phyloP scores from a whole-genome alignment of 768 basidiomycete species.

The Lentinula boryana region DNA sequence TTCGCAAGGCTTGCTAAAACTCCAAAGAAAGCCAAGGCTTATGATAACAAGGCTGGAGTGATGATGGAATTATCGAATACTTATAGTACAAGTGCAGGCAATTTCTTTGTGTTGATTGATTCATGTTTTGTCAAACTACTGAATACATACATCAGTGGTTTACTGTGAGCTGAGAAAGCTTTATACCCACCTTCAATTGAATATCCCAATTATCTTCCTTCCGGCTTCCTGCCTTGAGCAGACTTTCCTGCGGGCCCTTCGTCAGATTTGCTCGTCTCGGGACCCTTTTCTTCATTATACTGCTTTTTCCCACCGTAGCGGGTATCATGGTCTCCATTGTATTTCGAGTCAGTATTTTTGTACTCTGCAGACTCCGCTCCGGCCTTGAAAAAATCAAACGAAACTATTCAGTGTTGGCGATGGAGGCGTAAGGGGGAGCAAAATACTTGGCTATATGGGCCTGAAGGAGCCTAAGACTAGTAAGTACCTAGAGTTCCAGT shows the following conservation, averaged over 20 bases:
- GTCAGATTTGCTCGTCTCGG: constrained; percentile 2
- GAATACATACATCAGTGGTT: no score
- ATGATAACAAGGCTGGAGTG: no score
- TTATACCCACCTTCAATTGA: background rate
- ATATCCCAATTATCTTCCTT: background rate
- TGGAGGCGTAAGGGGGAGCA: background rate
- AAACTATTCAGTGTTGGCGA: background rate
- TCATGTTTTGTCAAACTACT: no score
- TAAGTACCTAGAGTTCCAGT: background rate
- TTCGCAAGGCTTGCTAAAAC: no score
- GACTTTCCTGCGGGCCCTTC: constrained; percentile 1
- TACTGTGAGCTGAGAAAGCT: no score
- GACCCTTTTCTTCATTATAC: background rate
- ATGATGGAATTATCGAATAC: no score
- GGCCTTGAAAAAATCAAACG: background rate
- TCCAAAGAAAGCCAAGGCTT: no score
- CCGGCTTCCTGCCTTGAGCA: background rate
- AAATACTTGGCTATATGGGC: background rate
- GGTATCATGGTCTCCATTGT: constrained; percentile 2
- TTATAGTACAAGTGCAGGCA: no score
- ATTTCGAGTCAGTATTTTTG: background rate
- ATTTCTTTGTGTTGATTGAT: no score
- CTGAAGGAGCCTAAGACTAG: background rate
- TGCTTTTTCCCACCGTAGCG: constrained; percentile 3
- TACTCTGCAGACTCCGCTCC: constrained; percentile 3